Percentiles rank a stretch among this genome's conserved stretches.
These are phyloP conservation scores for Clavispora asparagi DNA, from an alignment of 805 yeast genomes.

Conservation along the genomic window DNA sequence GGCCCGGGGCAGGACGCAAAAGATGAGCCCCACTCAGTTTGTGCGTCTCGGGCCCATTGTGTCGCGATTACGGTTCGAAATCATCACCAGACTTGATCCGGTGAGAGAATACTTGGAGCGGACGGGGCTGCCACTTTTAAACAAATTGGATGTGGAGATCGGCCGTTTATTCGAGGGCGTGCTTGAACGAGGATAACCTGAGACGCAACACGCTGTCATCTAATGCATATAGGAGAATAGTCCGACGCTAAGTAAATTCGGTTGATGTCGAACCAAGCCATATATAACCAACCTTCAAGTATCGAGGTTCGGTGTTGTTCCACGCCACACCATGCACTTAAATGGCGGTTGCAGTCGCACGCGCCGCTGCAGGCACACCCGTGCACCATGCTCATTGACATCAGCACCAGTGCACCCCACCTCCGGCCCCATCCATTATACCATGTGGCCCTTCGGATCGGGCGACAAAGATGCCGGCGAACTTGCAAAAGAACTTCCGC, in stretches of 20 bases:
- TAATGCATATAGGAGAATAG: too few relatives aligned
- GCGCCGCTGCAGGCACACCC: not conserved
- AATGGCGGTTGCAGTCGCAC: not conserved
- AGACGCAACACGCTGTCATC: too few relatives aligned
- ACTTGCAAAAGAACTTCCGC: constrained; percentile 30
- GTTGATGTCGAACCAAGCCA: too few relatives aligned
- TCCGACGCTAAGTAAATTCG: too few relatives aligned
- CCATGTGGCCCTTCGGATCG: constrained; percentile 28
- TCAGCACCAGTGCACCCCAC: not conserved
- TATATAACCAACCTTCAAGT: too few relatives aligned
- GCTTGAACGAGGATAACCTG: constrained; percentile 22
- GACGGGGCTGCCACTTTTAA: constrained; percentile 5
- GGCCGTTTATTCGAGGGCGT: constrained; percentile 37
- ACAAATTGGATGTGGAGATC: constrained; percentile 30
- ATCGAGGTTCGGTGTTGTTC: too few relatives aligned
- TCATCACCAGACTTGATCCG: constrained; percentile 26
- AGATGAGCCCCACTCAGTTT: constrained; percentile 44
- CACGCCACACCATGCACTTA: too few relatives aligned
- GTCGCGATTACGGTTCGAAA: constrained; percentile 43
- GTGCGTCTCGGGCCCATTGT: constrained; percentile 51
- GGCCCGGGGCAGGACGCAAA: constrained; percentile 1
- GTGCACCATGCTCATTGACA: not conserved
- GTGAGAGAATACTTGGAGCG: constrained; percentile 3
- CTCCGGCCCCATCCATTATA: not conserved
- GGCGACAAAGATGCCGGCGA: constrained; percentile 21